phyloP scores from a whole-genome alignment of 805 yeast species.

The Metschnikowia lunata region DNA sequence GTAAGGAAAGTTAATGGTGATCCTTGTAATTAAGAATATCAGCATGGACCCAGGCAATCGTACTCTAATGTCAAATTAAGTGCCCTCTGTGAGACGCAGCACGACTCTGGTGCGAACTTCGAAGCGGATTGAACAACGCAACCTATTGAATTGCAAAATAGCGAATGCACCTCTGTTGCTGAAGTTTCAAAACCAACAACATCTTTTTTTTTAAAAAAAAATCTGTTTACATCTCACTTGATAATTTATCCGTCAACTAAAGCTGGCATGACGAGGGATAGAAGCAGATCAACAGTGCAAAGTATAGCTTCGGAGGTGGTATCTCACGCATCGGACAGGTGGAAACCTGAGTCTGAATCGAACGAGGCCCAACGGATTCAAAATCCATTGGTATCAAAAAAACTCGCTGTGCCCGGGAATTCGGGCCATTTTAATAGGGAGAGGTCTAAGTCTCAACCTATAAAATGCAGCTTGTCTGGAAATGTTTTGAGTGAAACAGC shows the following conservation, averaged over 20 bases:
- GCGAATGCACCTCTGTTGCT: neutral
- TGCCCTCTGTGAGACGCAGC: too few relatives aligned
- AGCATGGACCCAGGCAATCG: too few relatives aligned
- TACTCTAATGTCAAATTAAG: too few relatives aligned
- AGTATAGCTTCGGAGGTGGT: constrained; percentile 55
- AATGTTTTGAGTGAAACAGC: neutral
- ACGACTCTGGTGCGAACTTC: constrained; percentile 4
- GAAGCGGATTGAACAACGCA: constrained; percentile 2
- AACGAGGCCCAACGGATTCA: constrained; percentile 14
- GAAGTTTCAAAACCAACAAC: too few relatives aligned
- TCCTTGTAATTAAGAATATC: too few relatives aligned
- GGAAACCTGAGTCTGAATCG: constrained; percentile 17
- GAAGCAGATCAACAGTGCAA: constrained; percentile 62
- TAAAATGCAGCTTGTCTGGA: too few relatives aligned
- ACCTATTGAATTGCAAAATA: neutral
- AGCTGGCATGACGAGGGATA: constrained; percentile 35
- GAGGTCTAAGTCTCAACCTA: neutral
- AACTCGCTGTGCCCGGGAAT: neutral
- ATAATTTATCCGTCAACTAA: too few relatives aligned
- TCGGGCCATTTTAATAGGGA: too few relatives aligned
- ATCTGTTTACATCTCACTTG: too few relatives aligned
- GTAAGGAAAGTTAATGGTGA: too few relatives aligned
- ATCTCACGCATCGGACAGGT: constrained; percentile 25
- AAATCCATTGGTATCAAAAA: constrained; percentile 12
- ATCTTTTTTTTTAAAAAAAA: too few relatives aligned